Evolutionary conservation across 768 basidiomycete genomes (phyloP).

Genomic region (Lenzites betulinus): DNA sequence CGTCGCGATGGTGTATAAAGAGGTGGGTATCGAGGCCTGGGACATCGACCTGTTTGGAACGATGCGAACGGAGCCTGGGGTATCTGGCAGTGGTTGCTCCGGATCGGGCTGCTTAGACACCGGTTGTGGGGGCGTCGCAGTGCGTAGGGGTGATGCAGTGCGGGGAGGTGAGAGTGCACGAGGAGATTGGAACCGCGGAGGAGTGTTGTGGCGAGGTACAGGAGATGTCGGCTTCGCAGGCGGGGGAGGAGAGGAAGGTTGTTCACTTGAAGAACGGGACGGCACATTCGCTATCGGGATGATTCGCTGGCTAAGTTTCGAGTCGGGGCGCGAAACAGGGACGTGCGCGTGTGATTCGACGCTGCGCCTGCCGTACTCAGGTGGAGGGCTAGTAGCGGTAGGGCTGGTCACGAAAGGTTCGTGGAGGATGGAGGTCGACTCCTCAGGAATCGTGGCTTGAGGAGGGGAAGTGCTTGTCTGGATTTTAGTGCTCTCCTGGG

Average conservation of each 20-base stretch:
- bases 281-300: slow-evolving; percentile 1
- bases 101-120: slow-evolving; percentile 1
- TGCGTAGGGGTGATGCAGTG: slow-evolving; percentile 7
- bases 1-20: slow-evolving; percentile 7
- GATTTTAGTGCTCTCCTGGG: background rate
- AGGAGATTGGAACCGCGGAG: slow-evolving; percentile 19
- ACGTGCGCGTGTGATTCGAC: slow-evolving; percentile 37
- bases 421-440: slow-evolving; percentile 21
- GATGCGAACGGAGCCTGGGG: slow-evolving; percentile 8
- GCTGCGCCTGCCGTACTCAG: slow-evolving; percentile 28
- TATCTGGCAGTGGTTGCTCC: background rate
- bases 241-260: background rate
- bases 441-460: slow-evolving; percentile 12
- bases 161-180: slow-evolving; percentile 15
- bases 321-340: slow-evolving; percentile 40
- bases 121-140: slow-evolving; percentile 3
- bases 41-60: slow-evolving; percentile 17
- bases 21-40: slow-evolving; percentile 15
- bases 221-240: slow-evolving; percentile 9
- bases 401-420: slow-evolving; percentile 31
- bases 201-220: slow-evolving; percentile 2
- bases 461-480: background rate
- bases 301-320: slow-evolving; percentile 31
- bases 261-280: slow-evolving; percentile 9
- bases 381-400: slow-evolving; percentile 24